Conservation (phyloP, 2,329 filamentous ascomycete species). For the Ophiosphaerella narmari region DNA sequence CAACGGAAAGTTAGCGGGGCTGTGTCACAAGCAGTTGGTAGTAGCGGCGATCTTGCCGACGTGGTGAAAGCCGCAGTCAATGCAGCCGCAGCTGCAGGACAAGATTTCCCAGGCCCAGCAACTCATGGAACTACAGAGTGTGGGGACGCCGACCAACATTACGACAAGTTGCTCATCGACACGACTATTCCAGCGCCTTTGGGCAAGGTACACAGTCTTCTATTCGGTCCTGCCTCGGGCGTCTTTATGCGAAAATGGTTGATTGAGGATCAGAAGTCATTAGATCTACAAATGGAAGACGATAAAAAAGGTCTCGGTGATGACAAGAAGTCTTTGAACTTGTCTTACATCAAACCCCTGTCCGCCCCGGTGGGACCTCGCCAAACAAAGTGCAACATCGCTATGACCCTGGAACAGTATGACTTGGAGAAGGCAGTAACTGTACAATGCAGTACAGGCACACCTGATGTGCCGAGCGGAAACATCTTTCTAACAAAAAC, state of each 20-base stretch:
- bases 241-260: conserved; percentile 87
- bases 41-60: conserved; percentile 35
- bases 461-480: conserved; percentile 91
- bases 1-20: conserved; percentile 71
- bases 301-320: conserved; percentile 78
- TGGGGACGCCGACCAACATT: conserved; percentile 76
- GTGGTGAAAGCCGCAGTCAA: conserved; percentile 49
- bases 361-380: conserved; percentile 83
- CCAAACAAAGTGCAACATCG: conserved; percentile 92
- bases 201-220: conserved; percentile 85
- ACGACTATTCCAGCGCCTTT: conserved; percentile 85
- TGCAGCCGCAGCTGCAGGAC: conserved; percentile 49
- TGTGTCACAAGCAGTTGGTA: conserved; percentile 46
- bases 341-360: conserved; percentile 90
- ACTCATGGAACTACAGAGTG: conserved; percentile 86
- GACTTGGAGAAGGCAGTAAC: conserved; percentile 88
- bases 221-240: conserved; percentile 82
- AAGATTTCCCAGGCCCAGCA: conserved; percentile 82
- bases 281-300: conserved; percentile 80
- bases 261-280: conserved; percentile 82
- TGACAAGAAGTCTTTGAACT: conserved; percentile 75
- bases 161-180: conserved; percentile 82
- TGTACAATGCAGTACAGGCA: conserved; percentile 82
- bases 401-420: conserved; percentile 79
- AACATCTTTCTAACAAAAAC: conserved; percentile 92